A percentile compares a stretch with the other conserved stretches of the same genome.
These are phyloP conservation scores for Pochonia chlamydosporia DNA, from an alignment of 2,329 filamentous ascomycete genomes.

Conservation along the genomic window DNA sequence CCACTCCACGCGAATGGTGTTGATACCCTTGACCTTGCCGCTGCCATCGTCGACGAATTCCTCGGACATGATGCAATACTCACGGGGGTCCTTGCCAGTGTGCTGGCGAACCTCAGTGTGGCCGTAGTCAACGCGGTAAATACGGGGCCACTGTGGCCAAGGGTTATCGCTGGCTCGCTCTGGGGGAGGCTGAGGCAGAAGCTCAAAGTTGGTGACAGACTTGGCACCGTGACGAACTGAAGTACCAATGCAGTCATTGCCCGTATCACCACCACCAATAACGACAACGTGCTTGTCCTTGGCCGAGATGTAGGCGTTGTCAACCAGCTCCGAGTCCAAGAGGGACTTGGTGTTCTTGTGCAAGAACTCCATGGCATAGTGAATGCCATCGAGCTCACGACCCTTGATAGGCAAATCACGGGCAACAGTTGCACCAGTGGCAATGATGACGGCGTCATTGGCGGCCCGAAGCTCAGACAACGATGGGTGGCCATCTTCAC, in stretches of 20 bases:
- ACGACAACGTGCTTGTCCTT: slow-evolving; percentile 95
- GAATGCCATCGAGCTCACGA: slow-evolving; percentile 81
- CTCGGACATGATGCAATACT: slow-evolving; percentile 98
- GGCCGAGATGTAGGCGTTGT: slow-evolving; percentile 84
- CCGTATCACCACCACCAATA: slow-evolving; percentile 95
- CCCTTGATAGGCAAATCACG: slow-evolving; percentile 88
- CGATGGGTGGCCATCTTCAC: slow-evolving; percentile 58
- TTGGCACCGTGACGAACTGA: slow-evolving; percentile 93
- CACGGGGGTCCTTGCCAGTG: slow-evolving; percentile 91
- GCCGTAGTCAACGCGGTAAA: slow-evolving; percentile 97
- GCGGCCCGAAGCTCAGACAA: slow-evolving; percentile 66
- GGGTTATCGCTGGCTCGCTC: slow-evolving; percentile 92
- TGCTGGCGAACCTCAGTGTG: slow-evolving; percentile 94
- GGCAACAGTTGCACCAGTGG: slow-evolving; percentile 87
- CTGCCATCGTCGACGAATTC: slow-evolving; percentile 87
- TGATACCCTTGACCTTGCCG: slow-evolving; percentile 91
- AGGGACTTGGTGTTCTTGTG: slow-evolving; percentile 98
- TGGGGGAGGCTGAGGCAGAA: slow-evolving; percentile 84
- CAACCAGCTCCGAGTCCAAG: slow-evolving; percentile 80
- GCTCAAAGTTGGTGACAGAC: slow-evolving; percentile 93
- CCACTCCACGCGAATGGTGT: slow-evolving; percentile 93
- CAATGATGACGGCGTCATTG: slow-evolving; percentile 82
- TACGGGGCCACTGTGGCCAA: slow-evolving; percentile 96
- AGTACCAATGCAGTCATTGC: slow-evolving; percentile 96
- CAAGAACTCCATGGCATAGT: slow-evolving; percentile 96